Evolutionary conservation across 2,329 filamentous ascomycete genomes (phyloP).

Genomic region (Mycosphaerella arachidis): DNA sequence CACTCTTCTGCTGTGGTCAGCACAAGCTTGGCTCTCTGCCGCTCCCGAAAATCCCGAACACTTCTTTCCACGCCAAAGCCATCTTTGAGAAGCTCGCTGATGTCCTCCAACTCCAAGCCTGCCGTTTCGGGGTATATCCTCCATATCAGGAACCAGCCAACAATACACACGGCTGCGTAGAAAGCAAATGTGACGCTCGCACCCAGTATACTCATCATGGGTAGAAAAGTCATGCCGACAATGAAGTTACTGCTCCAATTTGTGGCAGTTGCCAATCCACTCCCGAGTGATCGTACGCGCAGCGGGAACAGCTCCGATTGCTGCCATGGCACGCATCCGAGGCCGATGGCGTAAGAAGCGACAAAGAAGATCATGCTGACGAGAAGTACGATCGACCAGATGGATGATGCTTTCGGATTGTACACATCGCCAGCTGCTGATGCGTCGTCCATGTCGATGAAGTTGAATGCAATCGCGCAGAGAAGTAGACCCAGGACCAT

Average conservation of each 20-base stretch:
- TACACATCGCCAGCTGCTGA: conserved; percentile 21
- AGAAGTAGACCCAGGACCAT: conserved; percentile 71
- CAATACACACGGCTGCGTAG: conserved; percentile 68
- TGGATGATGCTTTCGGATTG: not conserved
- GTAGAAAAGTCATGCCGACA: conserved; percentile 80
- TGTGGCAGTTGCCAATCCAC: conserved; percentile 69
- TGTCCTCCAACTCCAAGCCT: conserved; percentile 76
- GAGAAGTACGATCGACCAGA: conserved; percentile 56
- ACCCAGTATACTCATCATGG: conserved; percentile 72
- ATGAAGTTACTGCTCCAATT: conserved; percentile 88
- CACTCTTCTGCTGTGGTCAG: not conserved
- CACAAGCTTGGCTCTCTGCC: not conserved
- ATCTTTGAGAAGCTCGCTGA: conserved; percentile 63
- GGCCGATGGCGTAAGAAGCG: conserved; percentile 75
- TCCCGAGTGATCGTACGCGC: conserved; percentile 66
- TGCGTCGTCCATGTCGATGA: conserved; percentile 48
- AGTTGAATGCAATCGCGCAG: conserved; percentile 68
- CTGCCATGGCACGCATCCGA: conserved; percentile 95
- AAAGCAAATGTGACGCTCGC: conserved; percentile 73
- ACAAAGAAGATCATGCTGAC: conserved; percentile 77
- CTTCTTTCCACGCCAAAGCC: conserved; percentile 60
- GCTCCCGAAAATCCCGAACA: conserved; percentile 10
- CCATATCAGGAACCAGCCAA: conserved; percentile 61
- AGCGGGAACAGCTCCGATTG: conserved; percentile 83
- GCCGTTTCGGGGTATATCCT: conserved; percentile 81